Evolutionary conservation across 116 monocot species (phyloP).

Genomic region (Papilionanthe hybrid): DNA sequence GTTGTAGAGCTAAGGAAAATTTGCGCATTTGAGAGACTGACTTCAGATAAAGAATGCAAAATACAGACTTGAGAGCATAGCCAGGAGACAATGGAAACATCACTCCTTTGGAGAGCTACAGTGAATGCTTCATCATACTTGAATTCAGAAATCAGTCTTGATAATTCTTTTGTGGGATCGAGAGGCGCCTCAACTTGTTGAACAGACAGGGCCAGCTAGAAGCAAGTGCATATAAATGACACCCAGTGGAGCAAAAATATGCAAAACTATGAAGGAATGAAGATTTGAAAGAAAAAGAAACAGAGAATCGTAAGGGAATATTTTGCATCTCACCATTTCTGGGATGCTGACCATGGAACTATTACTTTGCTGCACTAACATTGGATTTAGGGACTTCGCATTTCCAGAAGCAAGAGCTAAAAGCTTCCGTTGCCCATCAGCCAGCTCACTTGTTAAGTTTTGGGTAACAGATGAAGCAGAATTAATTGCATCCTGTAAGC

Average conservation of each 20-base stretch:
- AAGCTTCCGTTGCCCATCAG: constrained; percentile 71
- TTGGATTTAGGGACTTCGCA: constrained; percentile 48
- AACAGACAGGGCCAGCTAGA: constrained; percentile 10
- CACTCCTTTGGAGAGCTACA: constrained; percentile 33
- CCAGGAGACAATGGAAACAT: constrained; percentile 36
- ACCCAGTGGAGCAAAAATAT: background rate
- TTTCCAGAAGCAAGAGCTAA: constrained; percentile 59
- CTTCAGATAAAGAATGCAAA: background rate
- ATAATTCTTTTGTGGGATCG: constrained; percentile 69
- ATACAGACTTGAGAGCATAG: constrained; percentile 73
- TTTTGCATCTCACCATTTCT: constrained; percentile 35
- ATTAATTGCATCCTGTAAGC: constrained; percentile 71
- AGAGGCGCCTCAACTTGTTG: constrained; percentile 53
- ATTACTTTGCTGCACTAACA: constrained; percentile 52
- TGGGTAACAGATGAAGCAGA: constrained; percentile 83
- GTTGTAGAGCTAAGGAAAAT: background rate
- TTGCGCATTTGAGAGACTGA: background rate
- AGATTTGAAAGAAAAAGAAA: background rate
- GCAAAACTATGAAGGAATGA: background rate
- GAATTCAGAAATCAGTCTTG: constrained; percentile 58
- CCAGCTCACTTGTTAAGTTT: constrained; percentile 57
- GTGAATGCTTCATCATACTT: constrained; percentile 91
- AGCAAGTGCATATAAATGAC: background rate
- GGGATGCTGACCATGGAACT: constrained; percentile 42
- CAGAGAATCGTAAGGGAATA: background rate